Conservation (phyloP, 805 yeast genomes). For the Vanderwaltozyma verrucispora region DNA sequence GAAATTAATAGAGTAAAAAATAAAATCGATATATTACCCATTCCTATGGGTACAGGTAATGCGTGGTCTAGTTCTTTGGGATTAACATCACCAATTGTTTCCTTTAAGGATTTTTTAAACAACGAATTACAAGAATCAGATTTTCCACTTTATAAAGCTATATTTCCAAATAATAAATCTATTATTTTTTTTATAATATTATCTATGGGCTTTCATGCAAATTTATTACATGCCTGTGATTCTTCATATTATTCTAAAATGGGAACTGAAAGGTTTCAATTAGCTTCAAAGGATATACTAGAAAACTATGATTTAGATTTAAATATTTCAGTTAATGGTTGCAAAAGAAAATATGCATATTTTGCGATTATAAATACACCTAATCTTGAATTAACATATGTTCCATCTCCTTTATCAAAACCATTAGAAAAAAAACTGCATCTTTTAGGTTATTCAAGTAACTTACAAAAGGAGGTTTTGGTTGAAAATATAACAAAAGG, state of each 20-base stretch:
- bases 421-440: constrained; percentile 15
- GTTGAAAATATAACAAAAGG: constrained; percentile 19
- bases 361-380: constrained; percentile 23
- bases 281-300: constrained; percentile 55
- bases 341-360: constrained; percentile 13
- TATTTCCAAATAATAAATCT: constrained; percentile 21
- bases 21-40: constrained; percentile 14
- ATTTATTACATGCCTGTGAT: constrained; percentile 73
- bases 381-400: constrained; percentile 20
- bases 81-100: constrained; percentile 24
- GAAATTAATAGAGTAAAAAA: neutral
- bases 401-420: constrained; percentile 25
- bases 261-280: constrained; percentile 57
- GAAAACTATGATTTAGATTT: constrained; percentile 25
- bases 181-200: constrained; percentile 47
- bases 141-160: constrained; percentile 28
- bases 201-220: constrained; percentile 83
- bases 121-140: constrained; percentile 5
- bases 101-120: constrained; percentile 30
- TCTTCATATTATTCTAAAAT: constrained; percentile 50
- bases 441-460: constrained; percentile 16
- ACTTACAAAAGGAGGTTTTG: constrained; percentile 7
- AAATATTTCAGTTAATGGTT: constrained; percentile 5
- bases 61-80: constrained; percentile 61
- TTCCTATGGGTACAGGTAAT: constrained; percentile 86